Evolutionary conservation across 495 filamentous ascomycete species (phyloP), one percentile per base, ranked within the genome.

Genomic region (Aspergillus steynii): DNA sequence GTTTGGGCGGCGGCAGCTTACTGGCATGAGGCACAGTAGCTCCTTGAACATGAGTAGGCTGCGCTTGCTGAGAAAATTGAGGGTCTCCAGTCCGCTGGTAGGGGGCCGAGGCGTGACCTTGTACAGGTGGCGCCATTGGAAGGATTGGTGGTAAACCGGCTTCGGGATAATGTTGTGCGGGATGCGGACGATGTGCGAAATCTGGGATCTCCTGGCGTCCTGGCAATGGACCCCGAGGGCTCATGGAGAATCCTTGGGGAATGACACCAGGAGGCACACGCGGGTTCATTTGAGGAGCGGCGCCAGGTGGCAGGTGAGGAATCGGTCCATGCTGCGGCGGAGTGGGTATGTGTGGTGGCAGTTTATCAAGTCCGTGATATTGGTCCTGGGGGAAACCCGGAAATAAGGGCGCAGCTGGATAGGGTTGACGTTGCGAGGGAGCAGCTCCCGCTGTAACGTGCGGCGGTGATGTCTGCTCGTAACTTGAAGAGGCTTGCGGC

Each of bases 1-100:
- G 78, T 65, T 87, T 85, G 6, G 85, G 88, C 45, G 82, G 74
- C 10, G 83, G 85, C 28, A 85, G 66, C 53, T 84, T 82, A 66
- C 78, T 84, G 45, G 86, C 82, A 62, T 83, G 77, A 34, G 85
- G 83, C 49, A 85, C 74, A 52, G 72, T 68, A 29, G 81, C 73
- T 42, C 80, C 75, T 65, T 79, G 74, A 27, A 71, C 65, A 46
- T 77, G 77, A 49, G 70, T 62, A 45, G 65, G 68, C 37, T 74
- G 74, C 29, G 73, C 67, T 32, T 76, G 74, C 26, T 79, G 77
- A 49, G 78, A 73, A 49, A 81, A 78, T 54, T 78, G 71, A 56
- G 82, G 81, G 59, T 85, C 82, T 8, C 80, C 79, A 29, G 83
- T 84, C 50, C 69, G 71, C 56, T 83, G 82, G 59, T 82, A 85